Base-by-base conservation (phyloP, 2,329 filamentous ascomycete species). In the Exophiala oligosperma region DNA sequence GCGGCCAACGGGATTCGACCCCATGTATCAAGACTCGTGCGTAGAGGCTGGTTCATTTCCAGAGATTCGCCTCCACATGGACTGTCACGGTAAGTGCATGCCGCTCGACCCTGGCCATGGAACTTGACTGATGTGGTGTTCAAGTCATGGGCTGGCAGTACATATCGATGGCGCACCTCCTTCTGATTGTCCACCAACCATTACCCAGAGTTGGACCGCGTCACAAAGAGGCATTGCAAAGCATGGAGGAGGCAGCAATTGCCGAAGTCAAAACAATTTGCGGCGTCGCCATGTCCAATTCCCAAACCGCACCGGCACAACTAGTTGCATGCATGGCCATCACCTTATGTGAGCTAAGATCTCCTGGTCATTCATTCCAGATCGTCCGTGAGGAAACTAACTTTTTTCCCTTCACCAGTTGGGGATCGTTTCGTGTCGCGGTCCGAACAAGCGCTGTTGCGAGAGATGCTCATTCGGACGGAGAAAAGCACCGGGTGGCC, bases 141-240 rank as follows among this genome's bases (percentile, higher is more conserved):
- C 35, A 35, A 56, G 53, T 56, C 23, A 56, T 56, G 53, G 53
- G 53, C 21, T 56, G 53, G 53, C 53, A 56, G 40, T 56, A 56
- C 53, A 56, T 56, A 11, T 41, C 26, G 11, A 50, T 56, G 53
- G 46, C 53, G 7, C 47, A 56, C 35, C 29, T 56, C 26, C 38
- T 56, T 12, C 47, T 56, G 24, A 46, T n/a, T 24, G 53, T 37
- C n/a, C 53, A 56, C 29, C 47, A 29, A 23, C 47, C 53, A 8
- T 51, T 56, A n/a, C 53, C 53, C 2, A 47, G 53, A n/a, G 52
- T 54, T 21, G 52, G 52, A 24, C 52, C 43, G 5, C 14, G 26
- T 23, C 43, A 47, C 17, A 38, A 26, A 23, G 41, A 32, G 37
- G 32, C 28, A 24, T 32, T 54, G 41, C 37, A n/a, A 43, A 29